Conservation (phyloP, 1,284 basidiomycete genomes). For the Tetrapyrgos nigripes region DNA sequence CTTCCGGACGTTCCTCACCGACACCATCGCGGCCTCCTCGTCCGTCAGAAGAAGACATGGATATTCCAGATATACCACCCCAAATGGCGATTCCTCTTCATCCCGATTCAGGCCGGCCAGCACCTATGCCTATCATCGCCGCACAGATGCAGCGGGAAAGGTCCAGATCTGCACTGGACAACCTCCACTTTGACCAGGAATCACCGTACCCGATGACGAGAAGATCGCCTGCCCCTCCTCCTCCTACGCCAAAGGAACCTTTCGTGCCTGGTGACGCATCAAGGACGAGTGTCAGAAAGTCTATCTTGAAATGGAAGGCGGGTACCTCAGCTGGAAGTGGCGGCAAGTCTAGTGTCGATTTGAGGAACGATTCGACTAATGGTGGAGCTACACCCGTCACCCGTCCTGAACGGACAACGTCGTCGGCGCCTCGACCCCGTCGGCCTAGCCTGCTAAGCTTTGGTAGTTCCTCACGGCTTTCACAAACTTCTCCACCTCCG, state of each 20-base stretch:
- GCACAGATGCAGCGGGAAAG: conserved; percentile 34
- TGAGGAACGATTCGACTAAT: too few relatives aligned
- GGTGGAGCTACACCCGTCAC: conserved; percentile 20
- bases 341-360: conserved; percentile 36
- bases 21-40: conserved; percentile 35
- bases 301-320: conserved; percentile 72
- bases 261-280: conserved; percentile 31
- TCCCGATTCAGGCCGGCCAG: conserved; percentile 13
- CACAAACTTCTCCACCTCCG: conserved; percentile 33
- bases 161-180: conserved; percentile 42
- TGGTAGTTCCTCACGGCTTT: conserved; percentile 34
- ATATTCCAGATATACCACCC: conserved; percentile 42
- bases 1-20: conserved; percentile 7
- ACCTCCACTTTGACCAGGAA: conserved; percentile 70
- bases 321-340: conserved; percentile 22
- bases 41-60: conserved; percentile 45
- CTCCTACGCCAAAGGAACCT: conserved; percentile 19
- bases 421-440: conserved; percentile 16
- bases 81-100: conserved; percentile 18
- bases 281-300: conserved; percentile 60
- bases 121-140: conserved; percentile 20
- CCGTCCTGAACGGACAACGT: conserved; percentile 4
- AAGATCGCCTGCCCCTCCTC: conserved; percentile 20
- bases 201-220: conserved; percentile 58
- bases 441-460: conserved; percentile 43